A percentile compares a stretch with the other conserved stretches of the same genome.
Evolutionary conservation across 1,284 basidiomycete genomes (phyloP).

Genomic region (Papiliotrema terrestris): DNA sequence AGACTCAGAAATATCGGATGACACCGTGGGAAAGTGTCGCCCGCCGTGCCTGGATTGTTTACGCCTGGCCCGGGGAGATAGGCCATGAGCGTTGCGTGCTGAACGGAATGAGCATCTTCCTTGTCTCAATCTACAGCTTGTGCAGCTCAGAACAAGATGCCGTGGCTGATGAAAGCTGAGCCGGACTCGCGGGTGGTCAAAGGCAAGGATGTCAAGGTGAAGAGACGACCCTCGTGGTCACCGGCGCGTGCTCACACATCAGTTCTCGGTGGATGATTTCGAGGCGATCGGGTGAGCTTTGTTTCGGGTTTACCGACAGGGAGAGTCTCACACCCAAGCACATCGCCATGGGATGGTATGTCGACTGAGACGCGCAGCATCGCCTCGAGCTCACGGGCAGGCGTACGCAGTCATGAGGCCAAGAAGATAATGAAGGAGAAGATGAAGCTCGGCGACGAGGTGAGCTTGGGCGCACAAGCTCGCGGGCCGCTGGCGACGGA

Average conservation of each 20-base stretch:
- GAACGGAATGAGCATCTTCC: no score
- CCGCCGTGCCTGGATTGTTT: background rate
- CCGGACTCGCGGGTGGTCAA: slow-evolving; percentile 82
- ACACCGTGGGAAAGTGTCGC: slow-evolving; percentile 19
- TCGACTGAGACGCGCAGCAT: no score
- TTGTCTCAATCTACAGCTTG: no score
- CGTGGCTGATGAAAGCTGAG: slow-evolving; percentile 88
- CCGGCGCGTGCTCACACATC: background rate
- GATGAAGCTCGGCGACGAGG: slow-evolving; percentile 82
- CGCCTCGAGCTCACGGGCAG: slow-evolving; percentile 21
- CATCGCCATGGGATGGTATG: slow-evolving; percentile 83
- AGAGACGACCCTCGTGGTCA: slow-evolving; percentile 8
- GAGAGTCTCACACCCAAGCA: slow-evolving; percentile 42
- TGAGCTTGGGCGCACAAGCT: slow-evolving; percentile 43
- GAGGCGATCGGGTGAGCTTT: slow-evolving; percentile 55
- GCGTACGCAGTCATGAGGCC: slow-evolving; percentile 76
- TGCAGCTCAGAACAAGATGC: slow-evolving; percentile 33
- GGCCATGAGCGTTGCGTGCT: no score
- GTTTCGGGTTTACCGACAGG: background rate
- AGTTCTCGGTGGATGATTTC: slow-evolving; percentile 91
- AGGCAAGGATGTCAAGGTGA: slow-evolving; percentile 83
- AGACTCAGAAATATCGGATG: slow-evolving; percentile 7
- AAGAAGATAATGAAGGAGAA: slow-evolving; percentile 81
- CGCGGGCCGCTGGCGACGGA: no score
- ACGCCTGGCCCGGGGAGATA: no score